Evolutionary conservation across 2,329 filamentous ascomycete genomes (phyloP).

Genomic region (Sporothrix inflata): DNA sequence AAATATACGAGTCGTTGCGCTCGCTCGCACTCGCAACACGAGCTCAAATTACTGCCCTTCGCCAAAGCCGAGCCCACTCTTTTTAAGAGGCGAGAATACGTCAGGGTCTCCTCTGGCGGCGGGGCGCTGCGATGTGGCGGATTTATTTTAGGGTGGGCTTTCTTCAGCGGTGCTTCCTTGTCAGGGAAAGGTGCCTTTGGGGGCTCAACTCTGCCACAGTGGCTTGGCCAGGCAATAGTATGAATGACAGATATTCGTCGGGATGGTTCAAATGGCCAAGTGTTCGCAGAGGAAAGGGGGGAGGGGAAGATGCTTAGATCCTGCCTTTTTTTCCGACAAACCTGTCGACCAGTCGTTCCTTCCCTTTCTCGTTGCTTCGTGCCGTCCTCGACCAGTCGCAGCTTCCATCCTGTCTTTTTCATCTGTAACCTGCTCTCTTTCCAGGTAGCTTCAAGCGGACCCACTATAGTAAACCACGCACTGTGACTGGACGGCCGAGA

Average conservation of each 20-base stretch:
- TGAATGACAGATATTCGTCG: not conserved
- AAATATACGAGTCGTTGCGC: not conserved
- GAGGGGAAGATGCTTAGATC: not conserved
- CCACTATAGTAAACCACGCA: slow-evolving; percentile 12
- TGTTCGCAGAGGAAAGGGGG: not conserved
- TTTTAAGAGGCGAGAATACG: not conserved
- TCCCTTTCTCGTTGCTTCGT: not conserved
- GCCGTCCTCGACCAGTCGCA: not conserved
- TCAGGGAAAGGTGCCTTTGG: no score
- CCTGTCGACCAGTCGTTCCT: not conserved
- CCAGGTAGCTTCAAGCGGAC: not conserved
- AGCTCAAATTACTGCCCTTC: not conserved
- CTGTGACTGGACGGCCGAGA: slow-evolving; percentile 18
- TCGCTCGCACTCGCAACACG: not conserved
- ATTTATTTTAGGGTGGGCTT: not conserved
- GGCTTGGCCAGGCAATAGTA: slow-evolving; percentile 17
- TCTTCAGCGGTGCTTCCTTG: not conserved
- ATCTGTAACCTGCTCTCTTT: not conserved
- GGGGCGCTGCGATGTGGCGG: slow-evolving; percentile 10
- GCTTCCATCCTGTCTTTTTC: not conserved
- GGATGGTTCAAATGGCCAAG: no score
- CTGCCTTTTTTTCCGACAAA: not conserved
- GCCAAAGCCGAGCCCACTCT: not conserved
- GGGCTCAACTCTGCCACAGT: slow-evolving; percentile 9
- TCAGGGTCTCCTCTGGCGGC: slow-evolving; percentile 5